phyloP scores from a whole-genome alignment of 768 basidiomycete species.

The Boletus barrowsii region DNA sequence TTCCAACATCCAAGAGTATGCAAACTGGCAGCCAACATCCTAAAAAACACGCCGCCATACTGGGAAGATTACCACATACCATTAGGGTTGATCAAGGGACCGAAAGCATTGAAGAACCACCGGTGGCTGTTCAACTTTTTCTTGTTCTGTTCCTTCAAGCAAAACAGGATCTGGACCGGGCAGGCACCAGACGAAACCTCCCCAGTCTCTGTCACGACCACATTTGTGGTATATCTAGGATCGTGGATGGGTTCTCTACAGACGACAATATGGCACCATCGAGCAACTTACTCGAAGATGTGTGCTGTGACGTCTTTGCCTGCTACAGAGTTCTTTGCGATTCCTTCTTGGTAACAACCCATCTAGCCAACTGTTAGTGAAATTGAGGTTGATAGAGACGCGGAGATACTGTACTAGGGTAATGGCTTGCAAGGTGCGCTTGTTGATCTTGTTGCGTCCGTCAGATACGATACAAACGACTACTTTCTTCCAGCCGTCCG shows the following conservation, averaged over 20 bases:
- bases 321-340: conserved; percentile 82
- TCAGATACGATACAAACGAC: conserved; percentile 88
- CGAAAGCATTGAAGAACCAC: conserved; percentile 98
- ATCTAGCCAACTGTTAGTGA: conserved; percentile 43
- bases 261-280: background rate
- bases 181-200: conserved; percentile 76
- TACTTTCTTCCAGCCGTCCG: conserved; percentile 87
- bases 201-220: conserved; percentile 73
- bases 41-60: background rate
- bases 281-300: conserved; percentile 76
- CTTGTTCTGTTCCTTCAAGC: conserved; percentile 94
- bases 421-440: conserved; percentile 86
- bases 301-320: conserved; percentile 93
- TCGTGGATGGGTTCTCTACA: background rate
- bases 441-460: conserved; percentile 83
- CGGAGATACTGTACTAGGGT: conserved; percentile 52
- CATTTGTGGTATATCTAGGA: conserved; percentile 70
- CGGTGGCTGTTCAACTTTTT: conserved; percentile 95
- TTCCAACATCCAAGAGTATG: conserved; percentile 90
- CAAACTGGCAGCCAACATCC: conserved; percentile 52
- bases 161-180: conserved; percentile 86
- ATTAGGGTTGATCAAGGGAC: conserved; percentile 82
- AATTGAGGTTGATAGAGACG: background rate
- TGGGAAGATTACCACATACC: conserved; percentile 38
- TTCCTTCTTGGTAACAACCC: conserved; percentile 87